Conservation (phyloP, 2,329 filamentous ascomycete genomes). For the Aspergillus sp. region DNA sequence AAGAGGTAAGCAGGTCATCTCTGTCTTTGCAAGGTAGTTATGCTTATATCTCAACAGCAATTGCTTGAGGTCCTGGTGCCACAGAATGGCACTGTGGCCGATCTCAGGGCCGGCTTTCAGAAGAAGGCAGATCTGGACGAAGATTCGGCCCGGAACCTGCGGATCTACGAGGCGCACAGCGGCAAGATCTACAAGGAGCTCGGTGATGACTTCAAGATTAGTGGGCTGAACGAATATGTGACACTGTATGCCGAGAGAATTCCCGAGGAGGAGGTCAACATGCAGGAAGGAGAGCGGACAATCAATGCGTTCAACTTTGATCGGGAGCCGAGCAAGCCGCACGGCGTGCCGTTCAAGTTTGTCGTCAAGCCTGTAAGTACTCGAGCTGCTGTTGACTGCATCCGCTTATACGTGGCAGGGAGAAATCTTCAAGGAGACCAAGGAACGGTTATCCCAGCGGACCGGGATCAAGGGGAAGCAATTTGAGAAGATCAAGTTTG, state of each 20-base stretch:
- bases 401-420: constrained; percentile 42
- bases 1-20: constrained; percentile 55
- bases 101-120: constrained; percentile 65
- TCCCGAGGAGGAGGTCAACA: constrained; percentile 55
- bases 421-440: constrained; percentile 82
- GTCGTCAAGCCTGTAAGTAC: constrained; percentile 63
- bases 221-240: constrained; percentile 77
- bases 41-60: constrained; percentile 46
- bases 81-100: constrained; percentile 71
- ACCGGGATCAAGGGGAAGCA: constrained; percentile 96
- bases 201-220: constrained; percentile 58
- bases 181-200: constrained; percentile 80
- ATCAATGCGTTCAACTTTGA: constrained; percentile 90
- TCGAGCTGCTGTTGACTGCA: background rate
- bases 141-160: constrained; percentile 62
- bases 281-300: constrained; percentile 57
- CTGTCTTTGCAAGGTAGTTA: background rate
- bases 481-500: constrained; percentile 97
- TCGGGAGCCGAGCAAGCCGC: constrained; percentile 70
- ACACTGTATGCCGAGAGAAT: constrained; percentile 71
- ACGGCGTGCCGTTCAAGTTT: constrained; percentile 88
- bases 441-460: constrained; percentile 83
- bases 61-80: constrained; percentile 72
- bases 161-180: constrained; percentile 73
- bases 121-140: constrained; percentile 73